Evolutionary conservation across 768 basidiomycete genomes (phyloP).

Genomic region (Mycena capillaripes): DNA sequence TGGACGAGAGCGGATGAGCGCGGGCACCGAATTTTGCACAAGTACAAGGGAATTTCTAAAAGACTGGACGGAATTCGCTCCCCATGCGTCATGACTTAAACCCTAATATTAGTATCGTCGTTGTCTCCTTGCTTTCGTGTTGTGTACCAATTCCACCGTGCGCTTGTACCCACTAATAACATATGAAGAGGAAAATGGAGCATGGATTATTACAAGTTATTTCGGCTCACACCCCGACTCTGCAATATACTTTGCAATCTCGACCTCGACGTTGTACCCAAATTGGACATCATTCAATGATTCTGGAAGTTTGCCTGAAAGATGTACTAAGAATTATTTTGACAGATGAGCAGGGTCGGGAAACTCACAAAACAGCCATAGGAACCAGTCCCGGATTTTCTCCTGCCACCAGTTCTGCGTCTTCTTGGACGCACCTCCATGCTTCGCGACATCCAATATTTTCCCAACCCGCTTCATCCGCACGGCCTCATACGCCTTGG

Average conservation of each 20-base stretch:
- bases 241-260: conserved; percentile 40
- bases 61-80: conserved; percentile 25
- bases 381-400: conserved; percentile 48
- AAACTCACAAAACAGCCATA: conserved; percentile 50
- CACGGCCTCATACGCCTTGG: conserved; percentile 48
- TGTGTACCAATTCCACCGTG: conserved; percentile 17
- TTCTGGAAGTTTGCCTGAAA: conserved; percentile 48
- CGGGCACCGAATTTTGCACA: not conserved
- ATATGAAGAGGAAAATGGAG: conserved; percentile 14
- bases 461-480: conserved; percentile 49
- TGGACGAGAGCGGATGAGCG: conserved; percentile 62
- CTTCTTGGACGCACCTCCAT: conserved; percentile 48
- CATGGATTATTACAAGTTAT: conserved; percentile 1
- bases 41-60: conserved; percentile 6
- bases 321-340: not conserved
- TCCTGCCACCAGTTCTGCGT: conserved; percentile 47
- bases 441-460: conserved; percentile 51
- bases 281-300: conserved; percentile 44
- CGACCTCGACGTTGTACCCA: conserved; percentile 45
- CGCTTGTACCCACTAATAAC: conserved; percentile 14
- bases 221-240: conserved; percentile 31
- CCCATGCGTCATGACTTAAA: conserved; percentile 35
- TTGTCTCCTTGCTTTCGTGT: conserved; percentile 29
- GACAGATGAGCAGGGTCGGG: not conserved
- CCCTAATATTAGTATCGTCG: conserved; percentile 33